Evolutionary conservation across 2,329 filamentous ascomycete species (phyloP), one percentile per base, ranked within the genome.

Genomic region (Phialophora expanda): DNA sequence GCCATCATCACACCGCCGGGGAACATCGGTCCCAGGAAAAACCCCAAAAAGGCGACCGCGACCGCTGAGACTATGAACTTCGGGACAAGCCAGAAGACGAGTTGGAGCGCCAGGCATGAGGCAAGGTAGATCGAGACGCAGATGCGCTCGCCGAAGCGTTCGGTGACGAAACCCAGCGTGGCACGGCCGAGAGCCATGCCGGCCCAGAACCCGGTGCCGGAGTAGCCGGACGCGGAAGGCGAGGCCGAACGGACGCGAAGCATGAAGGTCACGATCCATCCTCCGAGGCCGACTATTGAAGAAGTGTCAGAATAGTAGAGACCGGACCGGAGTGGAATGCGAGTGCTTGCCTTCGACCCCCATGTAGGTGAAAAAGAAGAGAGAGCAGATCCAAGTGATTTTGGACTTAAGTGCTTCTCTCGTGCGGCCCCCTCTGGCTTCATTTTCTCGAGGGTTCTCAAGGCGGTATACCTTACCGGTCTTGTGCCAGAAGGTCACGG

Each of bases 261-360:
- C 91, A 96, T 96, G 75, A 96, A 96, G 6, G 69, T 72, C 59
- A 91, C 88, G 67, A 93, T 87, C 90, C 90, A 92, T 32, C 90
- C 90, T 20, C 87, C 87, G 1, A 90, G 79, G 24, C 69, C 69
- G 54, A 71, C 69, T 69, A 14, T 24, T 3, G 3, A 59, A 38
- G 22, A 48, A 14, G 11, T 28, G 24, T 24, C 26, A 46, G 22
- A 59, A n/a, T 17, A 50, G 34, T 4, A 14, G 28, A 7, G 14
- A 12, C 32, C 11, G 22, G 38, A 22, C 12, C n/a, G 56, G 28
- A 61, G 17, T 14, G 24, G 34, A 7, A 28, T 4, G 24, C 2
- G 17, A 6, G 50, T 30, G 44, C 1, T 84, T 86, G 66, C 92
- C 89, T 77, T 93, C 90, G 8, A 86, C 84, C 17, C 90, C 91